Base-by-base conservation (phyloP, 2,329 filamentous ascomycete genomes). In the Ascochyta lentis region DNA sequence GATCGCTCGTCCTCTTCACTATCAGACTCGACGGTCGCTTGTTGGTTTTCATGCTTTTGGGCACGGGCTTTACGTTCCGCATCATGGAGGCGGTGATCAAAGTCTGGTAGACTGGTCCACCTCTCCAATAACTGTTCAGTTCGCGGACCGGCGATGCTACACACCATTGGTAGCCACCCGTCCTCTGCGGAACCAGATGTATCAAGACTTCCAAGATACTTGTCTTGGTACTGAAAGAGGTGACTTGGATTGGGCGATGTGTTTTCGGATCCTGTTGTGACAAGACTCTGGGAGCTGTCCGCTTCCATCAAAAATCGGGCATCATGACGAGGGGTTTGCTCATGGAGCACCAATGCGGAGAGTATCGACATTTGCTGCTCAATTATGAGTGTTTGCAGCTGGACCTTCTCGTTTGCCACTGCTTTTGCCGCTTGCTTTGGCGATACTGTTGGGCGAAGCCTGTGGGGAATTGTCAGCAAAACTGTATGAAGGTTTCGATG, bases 281-380 rank as follows among this genome's bases (percentile, higher is more conserved):
- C 51, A 7, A 72, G 49, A 40, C 67, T 73, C 33, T 64, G 64
- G 8, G 69, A 69, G 53, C 66, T 71, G 41, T 72, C 70, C 4
- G 58, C 39, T 42, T 75, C 71, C 64, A 69, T 71, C 34, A 73
- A 38, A 9, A 71, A 49, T 10, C 56, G 56, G 9, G 61, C 54
- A 42, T 65, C 58, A 9, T 56, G 26, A 37, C 43, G 49, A 35
- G 65, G 51, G 7, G 45, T 13, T 19, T 58, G 43, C 33, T 71
- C 57, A 27, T 71, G 65, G 5, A 59, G 49, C 16, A 62, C 61
- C 8, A 49, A 57, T 7, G 70, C 67, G 13, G 60, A 60, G 6
- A 75, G 44, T 24, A 77, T 70, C 2, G 71, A 66, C 41, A 75
- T 60, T 49, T 78, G 76, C 44, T 78, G 76, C 45, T 77, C 75